These are phyloP conservation scores for Davidsoniella australis DNA, from an alignment of 2,329 filamentous ascomycete species.

Conservation along the genomic window DNA sequence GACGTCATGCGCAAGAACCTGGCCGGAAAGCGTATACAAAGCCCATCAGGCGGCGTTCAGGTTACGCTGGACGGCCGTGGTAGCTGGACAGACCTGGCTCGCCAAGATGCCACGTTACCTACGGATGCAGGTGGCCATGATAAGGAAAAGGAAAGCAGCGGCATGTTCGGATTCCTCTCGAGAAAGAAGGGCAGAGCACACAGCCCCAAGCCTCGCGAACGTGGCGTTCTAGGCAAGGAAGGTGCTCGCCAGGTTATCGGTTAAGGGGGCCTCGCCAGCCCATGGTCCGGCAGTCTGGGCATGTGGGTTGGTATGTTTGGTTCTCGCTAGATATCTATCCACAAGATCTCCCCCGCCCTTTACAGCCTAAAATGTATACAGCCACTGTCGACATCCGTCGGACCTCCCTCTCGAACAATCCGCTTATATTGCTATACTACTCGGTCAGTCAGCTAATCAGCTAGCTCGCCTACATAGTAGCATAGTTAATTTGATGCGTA, in stretches of 20 bases:
- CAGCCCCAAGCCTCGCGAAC: constrained; percentile 86
- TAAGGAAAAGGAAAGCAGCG: constrained; percentile 44
- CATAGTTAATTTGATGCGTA: too few relatives aligned
- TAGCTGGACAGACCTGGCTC: constrained; percentile 80
- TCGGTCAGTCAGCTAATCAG: too few relatives aligned
- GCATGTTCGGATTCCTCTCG: constrained; percentile 79
- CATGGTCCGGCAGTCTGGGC: background rate
- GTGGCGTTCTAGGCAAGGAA: constrained; percentile 86
- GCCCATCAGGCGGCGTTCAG: constrained; percentile 70
- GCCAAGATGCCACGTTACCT: constrained; percentile 61
- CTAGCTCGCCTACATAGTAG: too few relatives aligned
- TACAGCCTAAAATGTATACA: too few relatives aligned
- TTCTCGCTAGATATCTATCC: background rate
- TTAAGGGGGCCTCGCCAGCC: constrained; percentile 20
- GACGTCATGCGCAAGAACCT: constrained; percentile 10
- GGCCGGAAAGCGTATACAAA: constrained; percentile 45
- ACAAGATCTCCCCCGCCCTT: too few relatives aligned
- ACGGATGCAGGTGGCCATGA: constrained; percentile 42
- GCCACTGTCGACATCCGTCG: background rate
- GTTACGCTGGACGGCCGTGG: constrained; percentile 79
- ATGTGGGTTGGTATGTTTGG: background rate
- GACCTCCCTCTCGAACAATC: background rate
- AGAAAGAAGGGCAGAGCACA: constrained; percentile 79
- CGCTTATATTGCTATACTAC: background rate
- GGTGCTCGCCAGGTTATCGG: constrained; percentile 71